Base-by-base conservation (phyloP, 495 filamentous ascomycete species). In the Aspergillus carlsbadensis region DNA sequence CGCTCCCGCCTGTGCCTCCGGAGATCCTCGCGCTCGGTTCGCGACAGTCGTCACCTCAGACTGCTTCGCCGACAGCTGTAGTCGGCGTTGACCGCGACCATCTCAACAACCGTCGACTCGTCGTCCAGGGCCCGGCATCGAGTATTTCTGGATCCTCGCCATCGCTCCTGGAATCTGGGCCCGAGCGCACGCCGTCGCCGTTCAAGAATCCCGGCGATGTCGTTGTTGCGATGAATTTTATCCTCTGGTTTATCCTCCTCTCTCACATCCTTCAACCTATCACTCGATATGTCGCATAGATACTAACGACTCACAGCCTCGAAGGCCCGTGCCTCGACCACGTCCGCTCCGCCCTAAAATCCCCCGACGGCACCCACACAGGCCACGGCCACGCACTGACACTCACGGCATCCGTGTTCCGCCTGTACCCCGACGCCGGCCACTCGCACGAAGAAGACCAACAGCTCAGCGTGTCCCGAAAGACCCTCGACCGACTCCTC, bases 311-410 rank as follows among this genome's bases (percentile, higher is more conserved):
- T 10, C 10, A 24, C 26, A 52, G 49, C 10, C 49, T 52, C 11
- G 49, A 52, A 18, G 49, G 20, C 1, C 49, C 49, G 10, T 52
- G 49, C 22, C 49, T 52, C 11, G 49, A 52, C 18, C 49, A 52
- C 35, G 49, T 52, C 49, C 35, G 49, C 18, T 11, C 34, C 0
- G 49, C 35, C 5, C 20, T 52, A 1, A 14, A 40, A 6, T 29
- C 35, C 2, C 8, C 21, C 6, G 14, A 24, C 13, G 20, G 8
- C 10, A 5, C 24, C 2, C 37, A 39, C n/a, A 13, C 3, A 0
- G 20, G 34, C 18, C 34, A 52, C 22, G 49, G 49, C 5, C 49
- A 52, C 17, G 49, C 49, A 11, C 36, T 52, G 14, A 52, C 49
- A 18, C 34, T 52, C 14, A 52, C 49, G 4, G 49, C 49, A 0